These are phyloP conservation scores for Coemansia sp. DNA, from an alignment of 192 early-diverging fungal genomes.

Conservation along the genomic window DNA sequence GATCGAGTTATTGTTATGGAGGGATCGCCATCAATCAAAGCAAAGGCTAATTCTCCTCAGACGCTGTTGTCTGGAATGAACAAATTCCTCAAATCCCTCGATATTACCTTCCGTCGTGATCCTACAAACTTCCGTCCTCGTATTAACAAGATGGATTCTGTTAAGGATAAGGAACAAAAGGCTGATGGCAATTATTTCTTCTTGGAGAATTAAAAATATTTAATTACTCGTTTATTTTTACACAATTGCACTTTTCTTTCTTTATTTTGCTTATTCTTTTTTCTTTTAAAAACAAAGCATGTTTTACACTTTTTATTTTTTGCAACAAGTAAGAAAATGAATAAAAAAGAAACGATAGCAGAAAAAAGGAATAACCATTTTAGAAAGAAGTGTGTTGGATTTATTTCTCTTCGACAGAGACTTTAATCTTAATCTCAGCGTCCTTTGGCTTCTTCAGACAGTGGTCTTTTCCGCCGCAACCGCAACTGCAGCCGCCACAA, in stretches of 20 bases:
- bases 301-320: not conserved
- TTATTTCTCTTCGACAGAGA: constrained; percentile 39
- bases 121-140: constrained; percentile 95
- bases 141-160: constrained; percentile 95
- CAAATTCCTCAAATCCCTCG: constrained; percentile 85
- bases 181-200: constrained; percentile 64
- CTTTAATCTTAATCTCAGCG: constrained; percentile 38
- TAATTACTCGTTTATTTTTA: not conserved
- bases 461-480: constrained; percentile 10
- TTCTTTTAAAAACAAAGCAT: not conserved
- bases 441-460: constrained; percentile 26
- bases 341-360: no score
- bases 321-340: no score
- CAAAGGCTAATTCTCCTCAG: constrained; percentile 82
- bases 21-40: constrained; percentile 82
- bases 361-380: no score
- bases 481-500: constrained; percentile 6
- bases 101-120: constrained; percentile 97
- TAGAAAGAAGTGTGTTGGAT: not conserved
- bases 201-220: constrained; percentile 54
- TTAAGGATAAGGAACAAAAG: constrained; percentile 97
- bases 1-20: constrained; percentile 96
- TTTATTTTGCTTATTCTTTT: not conserved
- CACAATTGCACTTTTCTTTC: not conserved
- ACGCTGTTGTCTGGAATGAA: constrained; percentile 93